These are phyloP conservation scores for Solanum piurae DNA, from an alignment of 257 asterid genomes.

Conservation along the genomic window DNA sequence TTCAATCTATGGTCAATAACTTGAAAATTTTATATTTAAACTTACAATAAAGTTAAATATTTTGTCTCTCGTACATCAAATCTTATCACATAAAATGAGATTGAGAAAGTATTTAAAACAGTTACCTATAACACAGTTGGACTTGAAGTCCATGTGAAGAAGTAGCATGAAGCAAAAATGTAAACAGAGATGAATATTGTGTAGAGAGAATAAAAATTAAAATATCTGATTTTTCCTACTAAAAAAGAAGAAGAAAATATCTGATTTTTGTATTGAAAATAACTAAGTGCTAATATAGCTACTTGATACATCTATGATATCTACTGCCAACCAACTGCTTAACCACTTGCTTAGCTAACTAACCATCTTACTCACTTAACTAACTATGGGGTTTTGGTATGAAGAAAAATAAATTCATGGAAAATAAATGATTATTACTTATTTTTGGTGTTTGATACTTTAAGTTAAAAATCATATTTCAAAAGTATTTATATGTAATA, in stretches of 20 bases:
- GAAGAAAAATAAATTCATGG: background rate
- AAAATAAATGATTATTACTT: background rate
- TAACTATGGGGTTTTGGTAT: background rate
- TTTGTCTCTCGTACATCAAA: background rate
- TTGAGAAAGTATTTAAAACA: no score
- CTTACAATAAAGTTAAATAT: background rate
- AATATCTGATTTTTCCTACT: background rate
- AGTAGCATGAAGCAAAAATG: background rate
- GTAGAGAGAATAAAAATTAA: background rate
- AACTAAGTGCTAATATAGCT: background rate
- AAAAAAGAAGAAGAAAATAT: background rate
- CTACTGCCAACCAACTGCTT: background rate
- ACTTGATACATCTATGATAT: background rate
- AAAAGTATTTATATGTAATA: background rate
- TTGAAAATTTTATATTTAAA: background rate
- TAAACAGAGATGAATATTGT: background rate
- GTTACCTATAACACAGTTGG: background rate
- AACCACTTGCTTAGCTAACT: background rate
- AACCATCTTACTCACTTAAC: background rate
- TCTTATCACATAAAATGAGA: background rate
- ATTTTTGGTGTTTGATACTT: background rate
- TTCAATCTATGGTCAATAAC: no score
- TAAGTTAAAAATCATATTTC: background rate
- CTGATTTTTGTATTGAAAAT: background rate
- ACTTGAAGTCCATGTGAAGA: background rate